Evolutionary conservation across 106 monocot species (phyloP).

Genomic region (Posidonia australis): DNA sequence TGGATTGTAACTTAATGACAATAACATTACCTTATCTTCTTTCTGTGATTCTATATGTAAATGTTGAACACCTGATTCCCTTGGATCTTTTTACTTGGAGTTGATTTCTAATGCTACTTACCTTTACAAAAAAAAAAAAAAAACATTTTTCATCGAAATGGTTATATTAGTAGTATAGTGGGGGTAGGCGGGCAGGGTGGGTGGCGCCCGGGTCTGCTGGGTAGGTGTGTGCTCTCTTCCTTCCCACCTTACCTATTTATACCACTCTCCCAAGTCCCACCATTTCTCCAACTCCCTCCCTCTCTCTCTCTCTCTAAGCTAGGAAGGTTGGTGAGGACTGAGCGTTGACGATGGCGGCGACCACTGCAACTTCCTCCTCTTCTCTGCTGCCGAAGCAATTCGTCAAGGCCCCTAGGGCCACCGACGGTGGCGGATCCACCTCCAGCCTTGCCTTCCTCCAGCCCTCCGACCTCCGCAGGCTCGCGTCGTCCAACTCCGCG

Average conservation of each 20-base stretch:
- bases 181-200: background rate
- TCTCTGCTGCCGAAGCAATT: conserved; percentile 33
- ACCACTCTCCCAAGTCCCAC: background rate
- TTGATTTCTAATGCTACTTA: too few relatives aligned
- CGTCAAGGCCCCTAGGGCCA: conserved; percentile 20
- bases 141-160: too few relatives aligned
- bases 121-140: background rate
- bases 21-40: too few relatives aligned
- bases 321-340: background rate
- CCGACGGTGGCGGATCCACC: conserved; percentile 14
- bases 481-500: conserved; percentile 9
- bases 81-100: too few relatives aligned
- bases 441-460: conserved; percentile 32
- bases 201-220: background rate
- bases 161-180: too few relatives aligned
- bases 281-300: conserved; percentile 4
- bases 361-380: conserved; percentile 20
- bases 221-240: background rate
- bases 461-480: conserved; percentile 32
- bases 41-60: too few relatives aligned
- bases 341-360: conserved; percentile 2
- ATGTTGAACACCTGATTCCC: too few relatives aligned
- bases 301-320: background rate
- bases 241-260: background rate
- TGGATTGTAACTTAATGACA: too few relatives aligned